Evolutionary conservation across 345 rosid species (phyloP).

Genomic region (Psidium friedrichsthalianum): DNA sequence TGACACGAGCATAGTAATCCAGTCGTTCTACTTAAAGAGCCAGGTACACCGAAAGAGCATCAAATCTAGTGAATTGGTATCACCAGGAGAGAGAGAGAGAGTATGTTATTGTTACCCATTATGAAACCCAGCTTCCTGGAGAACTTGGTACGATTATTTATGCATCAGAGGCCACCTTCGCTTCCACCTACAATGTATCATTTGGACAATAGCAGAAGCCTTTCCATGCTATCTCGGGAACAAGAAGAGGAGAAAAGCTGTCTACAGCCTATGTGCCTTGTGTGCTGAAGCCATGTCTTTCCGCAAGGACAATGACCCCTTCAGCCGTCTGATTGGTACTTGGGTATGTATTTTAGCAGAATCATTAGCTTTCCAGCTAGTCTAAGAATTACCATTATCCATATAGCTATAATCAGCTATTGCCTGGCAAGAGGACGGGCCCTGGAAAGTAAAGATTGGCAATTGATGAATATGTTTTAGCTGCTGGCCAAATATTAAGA

Average conservation of each 20-base stretch:
- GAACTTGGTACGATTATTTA: not conserved
- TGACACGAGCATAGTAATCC: not conserved
- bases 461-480: not conserved
- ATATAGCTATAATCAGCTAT: not conserved
- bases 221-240: not conserved
- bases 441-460: not conserved
- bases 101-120: not conserved
- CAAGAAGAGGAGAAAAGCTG: not conserved
- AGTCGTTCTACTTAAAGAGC: not conserved
- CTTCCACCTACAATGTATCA: not conserved
- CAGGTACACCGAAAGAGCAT: not conserved
- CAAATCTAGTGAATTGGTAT: not conserved
- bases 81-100: not conserved
- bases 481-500: not conserved
- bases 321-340: not conserved
- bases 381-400: not conserved
- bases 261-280: not conserved
- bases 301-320: not conserved
- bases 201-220: not conserved
- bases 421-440: not conserved
- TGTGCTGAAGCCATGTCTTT: not conserved
- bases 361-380: not conserved
- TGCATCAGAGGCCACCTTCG: not conserved
- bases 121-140: not conserved
- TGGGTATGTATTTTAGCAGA: not conserved